Conservation (phyloP, 1,139 yeast species). For the Pneumocystis murina region DNA sequence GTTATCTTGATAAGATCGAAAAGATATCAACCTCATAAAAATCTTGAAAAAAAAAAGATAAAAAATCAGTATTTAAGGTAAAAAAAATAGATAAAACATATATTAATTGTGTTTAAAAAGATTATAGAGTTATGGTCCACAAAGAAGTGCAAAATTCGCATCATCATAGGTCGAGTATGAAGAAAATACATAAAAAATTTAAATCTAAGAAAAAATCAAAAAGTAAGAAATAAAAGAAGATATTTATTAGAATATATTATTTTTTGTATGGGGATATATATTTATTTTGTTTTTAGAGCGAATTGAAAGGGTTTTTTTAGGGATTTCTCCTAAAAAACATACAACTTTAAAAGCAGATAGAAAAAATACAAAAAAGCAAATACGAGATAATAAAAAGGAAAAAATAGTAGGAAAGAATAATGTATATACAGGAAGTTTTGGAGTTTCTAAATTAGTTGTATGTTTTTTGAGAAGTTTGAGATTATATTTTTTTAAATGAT, state of each 20-base stretch:
- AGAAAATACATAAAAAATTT: slow-evolving; percentile 76
- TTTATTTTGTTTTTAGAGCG: too few species aligned
- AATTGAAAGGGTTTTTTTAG: background rate
- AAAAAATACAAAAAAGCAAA: slow-evolving; percentile 63
- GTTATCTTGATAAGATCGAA: too few species aligned
- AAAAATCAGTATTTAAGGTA: too few species aligned
- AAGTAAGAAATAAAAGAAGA: slow-evolving; percentile 59
- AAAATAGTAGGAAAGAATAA: slow-evolving; percentile 35
- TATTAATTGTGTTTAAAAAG: background rate
- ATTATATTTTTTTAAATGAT: background rate
- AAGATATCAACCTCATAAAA: too few species aligned
- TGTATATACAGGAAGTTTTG: slow-evolving; percentile 57
- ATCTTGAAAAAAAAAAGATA: too few species aligned
- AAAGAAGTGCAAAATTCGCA: slow-evolving; percentile 41
- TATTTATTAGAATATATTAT: background rate
- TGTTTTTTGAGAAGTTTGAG: background rate
- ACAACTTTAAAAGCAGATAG: slow-evolving; percentile 52
- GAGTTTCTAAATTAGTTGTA: slow-evolving; percentile 61
- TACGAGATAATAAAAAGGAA: slow-evolving; percentile 54
- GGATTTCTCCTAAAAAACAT: slow-evolving; percentile 21
- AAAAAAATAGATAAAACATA: too few species aligned
- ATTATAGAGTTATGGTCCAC: background rate
- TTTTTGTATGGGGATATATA: too few species aligned
- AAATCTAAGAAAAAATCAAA: slow-evolving; percentile 87
- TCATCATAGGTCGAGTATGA: slow-evolving; percentile 69